Conservation (phyloP, 2,329 filamentous ascomycete genomes). For the Neofusicoccum cordaticola region DNA sequence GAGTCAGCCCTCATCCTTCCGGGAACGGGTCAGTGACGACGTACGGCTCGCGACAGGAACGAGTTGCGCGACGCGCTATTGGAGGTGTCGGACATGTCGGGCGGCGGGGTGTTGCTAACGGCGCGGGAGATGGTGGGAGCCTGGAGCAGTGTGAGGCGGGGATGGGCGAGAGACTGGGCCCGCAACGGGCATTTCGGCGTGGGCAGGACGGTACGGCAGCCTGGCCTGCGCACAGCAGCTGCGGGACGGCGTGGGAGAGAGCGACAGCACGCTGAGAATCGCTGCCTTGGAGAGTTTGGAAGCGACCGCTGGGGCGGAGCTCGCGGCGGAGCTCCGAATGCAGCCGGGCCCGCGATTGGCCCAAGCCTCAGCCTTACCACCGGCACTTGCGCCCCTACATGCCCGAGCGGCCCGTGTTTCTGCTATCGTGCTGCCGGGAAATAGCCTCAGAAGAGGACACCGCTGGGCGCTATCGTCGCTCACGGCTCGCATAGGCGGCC, state of each 20-base stretch:
- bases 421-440: too few species aligned
- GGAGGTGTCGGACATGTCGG: background rate
- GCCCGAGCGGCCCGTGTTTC: too few species aligned
- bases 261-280: background rate
- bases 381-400: too few species aligned
- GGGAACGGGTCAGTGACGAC: background rate
- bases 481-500: background rate
- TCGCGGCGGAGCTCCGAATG: background rate
- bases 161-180: too few species aligned
- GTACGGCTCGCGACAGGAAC: constrained; percentile 7
- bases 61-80: background rate
- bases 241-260: background rate
- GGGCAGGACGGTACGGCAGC: background rate
- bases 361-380: background rate
- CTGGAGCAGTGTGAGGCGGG: background rate
- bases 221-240: background rate
- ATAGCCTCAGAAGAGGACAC: too few species aligned
- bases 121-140: too few species aligned
- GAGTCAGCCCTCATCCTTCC: background rate
- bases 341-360: background rate
- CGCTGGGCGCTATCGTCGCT: too few species aligned
- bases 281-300: background rate
- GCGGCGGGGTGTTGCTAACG: background rate
- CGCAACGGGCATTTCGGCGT: background rate
- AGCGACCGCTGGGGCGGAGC: background rate